Conservation (phyloP, 2,329 filamentous ascomycete species). For the Elsinoe necatrix region DNA sequence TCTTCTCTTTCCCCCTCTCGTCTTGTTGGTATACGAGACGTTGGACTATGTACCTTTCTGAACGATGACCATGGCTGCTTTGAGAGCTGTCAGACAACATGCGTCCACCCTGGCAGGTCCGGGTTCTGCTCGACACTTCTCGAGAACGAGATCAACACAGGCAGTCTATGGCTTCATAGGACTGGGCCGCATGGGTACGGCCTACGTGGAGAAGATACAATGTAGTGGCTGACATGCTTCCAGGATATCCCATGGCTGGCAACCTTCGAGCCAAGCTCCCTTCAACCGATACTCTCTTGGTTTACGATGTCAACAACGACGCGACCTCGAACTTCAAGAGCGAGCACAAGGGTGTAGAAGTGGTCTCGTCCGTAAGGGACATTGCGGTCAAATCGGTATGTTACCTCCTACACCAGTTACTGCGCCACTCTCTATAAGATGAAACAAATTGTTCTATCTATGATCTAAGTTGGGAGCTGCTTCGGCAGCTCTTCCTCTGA, state of each 20-base stretch:
- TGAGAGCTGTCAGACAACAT: conserved; percentile 17
- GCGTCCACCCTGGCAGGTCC: conserved; percentile 18
- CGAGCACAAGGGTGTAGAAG: conserved; percentile 46
- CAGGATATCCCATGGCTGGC: conserved; percentile 64
- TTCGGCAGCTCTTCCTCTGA: conserved; percentile 50
- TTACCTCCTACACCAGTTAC: conserved; percentile 25
- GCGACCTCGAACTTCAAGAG: conserved; percentile 49
- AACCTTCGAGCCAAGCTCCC: conserved; percentile 61
- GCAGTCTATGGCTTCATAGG: conserved; percentile 44
- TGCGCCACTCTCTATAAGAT: conserved; percentile 1
- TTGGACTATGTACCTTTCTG: conserved; percentile 13
- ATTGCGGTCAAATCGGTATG: conserved; percentile 61
- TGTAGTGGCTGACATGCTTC: not conserved
- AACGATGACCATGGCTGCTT: conserved; percentile 15
- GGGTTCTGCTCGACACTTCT: conserved; percentile 34
- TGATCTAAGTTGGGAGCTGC: conserved; percentile 67
- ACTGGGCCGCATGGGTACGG: conserved; percentile 43
- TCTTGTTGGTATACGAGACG: conserved; percentile 8
- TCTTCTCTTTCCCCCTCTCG: not conserved
- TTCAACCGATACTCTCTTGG: conserved; percentile 50
- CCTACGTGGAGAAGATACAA: conserved; percentile 19
- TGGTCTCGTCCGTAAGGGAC: conserved; percentile 51
- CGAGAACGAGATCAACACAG: conserved; percentile 34
- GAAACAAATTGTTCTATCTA: conserved; percentile 41
- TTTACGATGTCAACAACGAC: conserved; percentile 57